phyloP scores from a whole-genome alignment of 1,284 basidiomycete species.

The Puccinia triticina region DNA sequence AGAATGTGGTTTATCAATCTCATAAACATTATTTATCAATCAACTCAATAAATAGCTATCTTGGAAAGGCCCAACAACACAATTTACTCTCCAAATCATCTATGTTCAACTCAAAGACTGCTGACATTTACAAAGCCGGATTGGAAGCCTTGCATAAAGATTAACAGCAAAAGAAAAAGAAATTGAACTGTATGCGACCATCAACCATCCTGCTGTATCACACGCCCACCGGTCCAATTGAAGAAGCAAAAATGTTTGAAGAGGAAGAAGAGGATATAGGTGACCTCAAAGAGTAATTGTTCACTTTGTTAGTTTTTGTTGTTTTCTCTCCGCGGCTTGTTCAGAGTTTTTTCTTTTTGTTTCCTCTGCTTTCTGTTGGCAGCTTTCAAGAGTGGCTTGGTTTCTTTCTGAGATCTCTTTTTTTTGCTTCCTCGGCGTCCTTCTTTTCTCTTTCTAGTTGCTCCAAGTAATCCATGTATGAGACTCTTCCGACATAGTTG shows the following conservation, averaged over 20 bases:
- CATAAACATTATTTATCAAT: background rate
- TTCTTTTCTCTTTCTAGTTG: background rate
- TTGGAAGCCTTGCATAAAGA: background rate
- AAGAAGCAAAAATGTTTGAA: background rate
- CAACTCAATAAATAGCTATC: background rate
- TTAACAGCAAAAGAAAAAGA: background rate
- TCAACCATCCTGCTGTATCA: background rate
- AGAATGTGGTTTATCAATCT: background rate
- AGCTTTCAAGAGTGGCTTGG: background rate
- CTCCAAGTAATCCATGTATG: background rate
- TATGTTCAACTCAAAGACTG: background rate
- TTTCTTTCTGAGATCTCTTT: background rate
- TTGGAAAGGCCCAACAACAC: background rate
- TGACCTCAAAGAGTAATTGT: too few species aligned
- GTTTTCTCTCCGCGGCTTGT: background rate
- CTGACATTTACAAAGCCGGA: background rate
- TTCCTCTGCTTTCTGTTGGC: background rate
- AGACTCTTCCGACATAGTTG: background rate
- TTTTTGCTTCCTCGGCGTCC: background rate
- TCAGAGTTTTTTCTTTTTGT: background rate
- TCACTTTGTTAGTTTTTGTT: too few species aligned
- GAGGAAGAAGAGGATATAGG: background rate
- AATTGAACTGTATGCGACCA: background rate
- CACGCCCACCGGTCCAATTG: background rate
- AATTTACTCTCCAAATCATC: background rate